Conservation (phyloP, 2,329 filamentous ascomycete genomes). For the Pseudogymnoascus sp. region DNA sequence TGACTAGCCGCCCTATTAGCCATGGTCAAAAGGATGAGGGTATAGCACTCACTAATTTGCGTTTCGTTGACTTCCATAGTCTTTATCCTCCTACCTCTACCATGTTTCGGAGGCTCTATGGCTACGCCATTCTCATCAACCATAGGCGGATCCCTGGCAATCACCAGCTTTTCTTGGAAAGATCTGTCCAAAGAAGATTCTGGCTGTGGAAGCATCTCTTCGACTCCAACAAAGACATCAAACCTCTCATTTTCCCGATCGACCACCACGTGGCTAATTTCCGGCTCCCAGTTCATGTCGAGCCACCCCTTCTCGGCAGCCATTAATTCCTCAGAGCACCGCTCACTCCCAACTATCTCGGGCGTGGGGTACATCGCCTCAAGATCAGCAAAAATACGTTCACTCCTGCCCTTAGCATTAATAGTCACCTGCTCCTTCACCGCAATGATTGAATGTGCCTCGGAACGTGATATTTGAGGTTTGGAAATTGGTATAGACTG, state of each 20-base stretch:
- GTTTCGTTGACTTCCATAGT: constrained; percentile 81
- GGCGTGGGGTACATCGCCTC: constrained; percentile 76
- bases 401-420: constrained; percentile 76
- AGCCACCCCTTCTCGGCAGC: constrained; percentile 67
- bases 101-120: constrained; percentile 37
- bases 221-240: not conserved
- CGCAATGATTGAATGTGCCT: constrained; percentile 49
- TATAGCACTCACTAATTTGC: constrained; percentile 65
- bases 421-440: constrained; percentile 68
- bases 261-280: constrained; percentile 10
- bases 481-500: constrained; percentile 45
- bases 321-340: constrained; percentile 87
- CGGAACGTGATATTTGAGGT: constrained; percentile 39
- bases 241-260: not conserved
- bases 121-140: constrained; percentile 53
- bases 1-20: constrained; percentile 52
- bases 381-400: constrained; percentile 81
- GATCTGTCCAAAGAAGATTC: not conserved
- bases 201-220: not conserved
- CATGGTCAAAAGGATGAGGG: not conserved
- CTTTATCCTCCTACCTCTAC: constrained; percentile 62
- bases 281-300: constrained; percentile 44
- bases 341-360: constrained; percentile 61
- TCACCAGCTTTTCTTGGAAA: constrained; percentile 26
- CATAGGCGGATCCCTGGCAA: constrained; percentile 29